Evolutionary conservation across 2,329 filamentous ascomycete genomes (phyloP).

Genomic region (Neofusicoccum laricinum): DNA sequence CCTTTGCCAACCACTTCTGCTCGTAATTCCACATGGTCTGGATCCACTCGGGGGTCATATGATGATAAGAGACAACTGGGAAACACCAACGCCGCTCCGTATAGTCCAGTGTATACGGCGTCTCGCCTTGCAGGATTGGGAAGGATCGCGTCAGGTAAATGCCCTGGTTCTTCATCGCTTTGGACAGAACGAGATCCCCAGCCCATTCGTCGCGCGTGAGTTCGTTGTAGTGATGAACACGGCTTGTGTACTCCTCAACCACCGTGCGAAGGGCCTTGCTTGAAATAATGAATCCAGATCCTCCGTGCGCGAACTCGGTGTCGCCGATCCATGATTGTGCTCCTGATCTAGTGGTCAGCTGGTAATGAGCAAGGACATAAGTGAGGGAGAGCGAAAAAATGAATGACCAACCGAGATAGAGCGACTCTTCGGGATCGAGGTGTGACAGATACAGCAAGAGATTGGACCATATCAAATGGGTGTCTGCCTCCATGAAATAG

Average conservation of each 20-base stretch:
- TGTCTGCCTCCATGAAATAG: conserved; percentile 59
- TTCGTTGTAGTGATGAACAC: conserved; percentile 28
- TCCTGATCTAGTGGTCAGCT: neutral
- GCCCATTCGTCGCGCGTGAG: conserved; percentile 38
- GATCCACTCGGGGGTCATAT: conserved; percentile 36
- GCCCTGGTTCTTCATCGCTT: conserved; percentile 36
- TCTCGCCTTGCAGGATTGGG: conserved; percentile 47
- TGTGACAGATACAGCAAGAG: conserved; percentile 52
- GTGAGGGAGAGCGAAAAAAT: neutral
- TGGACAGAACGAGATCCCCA: conserved; percentile 38
- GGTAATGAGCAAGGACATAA: no score
- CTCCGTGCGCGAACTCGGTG: conserved; percentile 45
- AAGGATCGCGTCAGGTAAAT: conserved; percentile 37
- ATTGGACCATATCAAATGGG: conserved; percentile 54
- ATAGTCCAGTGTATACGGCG: conserved; percentile 41
- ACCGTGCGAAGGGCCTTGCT: conserved; percentile 39
- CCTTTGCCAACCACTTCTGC: conserved; percentile 31
- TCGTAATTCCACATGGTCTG: conserved; percentile 39
- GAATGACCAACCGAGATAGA: conserved; percentile 38
- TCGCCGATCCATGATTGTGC: conserved; percentile 44
- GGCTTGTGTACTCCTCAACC: conserved; percentile 27
- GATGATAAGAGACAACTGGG: conserved; percentile 42
- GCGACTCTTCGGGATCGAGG: conserved; percentile 43
- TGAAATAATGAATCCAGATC: conserved; percentile 44
- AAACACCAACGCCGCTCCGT: conserved; percentile 39